Evolutionary conservation across 2,329 filamentous ascomycete species (phyloP).

Genomic region (Aspergillus luchuensis): DNA sequence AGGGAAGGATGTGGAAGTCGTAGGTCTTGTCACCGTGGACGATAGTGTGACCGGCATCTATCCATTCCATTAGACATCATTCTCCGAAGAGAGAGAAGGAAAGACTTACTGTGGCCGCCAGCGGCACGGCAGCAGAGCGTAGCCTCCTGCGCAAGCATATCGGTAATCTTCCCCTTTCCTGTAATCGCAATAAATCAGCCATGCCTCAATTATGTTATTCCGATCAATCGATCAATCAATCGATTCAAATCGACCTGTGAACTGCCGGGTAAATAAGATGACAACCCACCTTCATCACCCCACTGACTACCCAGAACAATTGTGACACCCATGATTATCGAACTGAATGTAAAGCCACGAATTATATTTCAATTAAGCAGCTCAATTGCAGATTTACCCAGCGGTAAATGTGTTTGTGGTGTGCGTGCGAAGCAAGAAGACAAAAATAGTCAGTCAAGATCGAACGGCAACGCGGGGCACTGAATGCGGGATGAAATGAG

Average conservation of each 20-base stretch:
- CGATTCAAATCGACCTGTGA: no score
- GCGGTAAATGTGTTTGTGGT: no score
- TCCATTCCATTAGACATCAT: neutral
- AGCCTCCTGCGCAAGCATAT: constrained; percentile 49
- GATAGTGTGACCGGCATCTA: constrained; percentile 52
- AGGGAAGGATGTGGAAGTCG: constrained; percentile 53
- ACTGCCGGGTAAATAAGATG: neutral
- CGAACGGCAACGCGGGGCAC: neutral
- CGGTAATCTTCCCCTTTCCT: constrained; percentile 53
- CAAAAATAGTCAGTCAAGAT: neutral
- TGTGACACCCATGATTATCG: constrained; percentile 38
- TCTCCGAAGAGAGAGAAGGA: neutral
- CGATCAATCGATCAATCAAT: neutral
- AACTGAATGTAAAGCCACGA: neutral
- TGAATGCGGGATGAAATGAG: constrained; percentile 3
- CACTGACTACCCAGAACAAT: constrained; percentile 51
- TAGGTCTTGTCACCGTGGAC: constrained; percentile 50
- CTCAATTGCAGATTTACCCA: neutral
- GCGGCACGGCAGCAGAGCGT: constrained; percentile 49
- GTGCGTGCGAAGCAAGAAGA: neutral
- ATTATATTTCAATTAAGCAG: constrained; percentile 1
- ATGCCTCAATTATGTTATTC: constrained; percentile 6
- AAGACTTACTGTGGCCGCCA: constrained; percentile 47
- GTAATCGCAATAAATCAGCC: constrained; percentile 6
- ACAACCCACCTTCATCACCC: constrained; percentile 48